Conservation (phyloP, 257 asterid genomes). For the Solanum piurae region DNA sequence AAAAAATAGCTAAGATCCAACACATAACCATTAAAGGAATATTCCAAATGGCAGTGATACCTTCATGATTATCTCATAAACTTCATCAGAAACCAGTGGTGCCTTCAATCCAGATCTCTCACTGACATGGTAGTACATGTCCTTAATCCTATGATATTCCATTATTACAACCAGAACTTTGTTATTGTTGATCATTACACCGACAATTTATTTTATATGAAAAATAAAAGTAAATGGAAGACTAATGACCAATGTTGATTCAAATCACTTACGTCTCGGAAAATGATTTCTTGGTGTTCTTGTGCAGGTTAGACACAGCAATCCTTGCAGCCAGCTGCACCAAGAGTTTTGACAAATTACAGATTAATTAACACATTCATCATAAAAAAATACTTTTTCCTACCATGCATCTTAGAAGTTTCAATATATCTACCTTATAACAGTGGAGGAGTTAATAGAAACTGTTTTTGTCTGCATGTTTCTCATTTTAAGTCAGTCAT, state of each 20-base stretch:
- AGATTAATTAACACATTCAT: not conserved
- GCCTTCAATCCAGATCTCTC: slow-evolving; percentile 80
- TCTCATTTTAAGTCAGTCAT: not conserved
- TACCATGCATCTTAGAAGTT: not conserved
- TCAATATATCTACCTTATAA: not conserved
- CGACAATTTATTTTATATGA: not conserved
- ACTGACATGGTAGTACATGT: slow-evolving; percentile 68
- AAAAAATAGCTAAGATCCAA: not conserved
- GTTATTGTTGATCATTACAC: not conserved
- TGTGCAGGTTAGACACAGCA: slow-evolving; percentile 96
- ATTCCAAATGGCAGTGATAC: slow-evolving; percentile 13
- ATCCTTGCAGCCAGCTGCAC: slow-evolving; percentile 95
- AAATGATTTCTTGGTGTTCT: slow-evolving; percentile 87
- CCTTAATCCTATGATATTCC: slow-evolving; percentile 49
- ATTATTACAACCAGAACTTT: not conserved
- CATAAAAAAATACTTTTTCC: not conserved
- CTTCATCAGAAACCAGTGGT: slow-evolving; percentile 82
- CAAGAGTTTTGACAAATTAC: not conserved
- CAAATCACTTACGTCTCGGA: slow-evolving; percentile 76
- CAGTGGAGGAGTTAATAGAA: not conserved
- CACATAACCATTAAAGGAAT: not conserved
- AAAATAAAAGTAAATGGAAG: not conserved
- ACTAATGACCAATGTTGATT: not conserved
- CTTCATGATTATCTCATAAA: slow-evolving; percentile 78
- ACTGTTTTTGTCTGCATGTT: not conserved